Evolutionary conservation across 148 eudicot genomes (phyloP), one percentile per base, ranked within the genome.

Genomic region (Rhododendron simsii): DNA sequence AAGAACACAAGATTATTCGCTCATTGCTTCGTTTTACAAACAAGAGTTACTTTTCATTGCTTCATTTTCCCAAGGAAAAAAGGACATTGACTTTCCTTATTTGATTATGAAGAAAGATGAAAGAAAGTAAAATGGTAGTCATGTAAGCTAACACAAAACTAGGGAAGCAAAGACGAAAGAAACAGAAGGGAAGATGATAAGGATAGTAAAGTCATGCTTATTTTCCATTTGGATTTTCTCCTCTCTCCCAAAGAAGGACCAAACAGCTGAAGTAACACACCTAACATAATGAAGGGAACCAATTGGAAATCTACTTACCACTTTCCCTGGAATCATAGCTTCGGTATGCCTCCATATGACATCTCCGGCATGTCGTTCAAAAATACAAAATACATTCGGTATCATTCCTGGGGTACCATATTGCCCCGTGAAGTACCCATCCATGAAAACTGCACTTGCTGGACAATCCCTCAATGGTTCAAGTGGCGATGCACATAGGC

Each of bases 301-400:
- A 15, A 26, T 35, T 74, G 20, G 18, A 59, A 33, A 10, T 23
- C 55, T 9, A 20, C 2, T 81, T 82, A 91, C 95, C 89, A 73
- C 45, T 90, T 47, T 76, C 10, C 88, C 90, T 1, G 92, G 91
- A 55, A 89, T 87, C 23, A 50, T 50, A 50, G 1, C 1, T 80
- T 94, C 96, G 0, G 95, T 91, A 35, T 93, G 95, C 30, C 93
- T 89, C 96, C 96, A 91, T 88, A 90, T 81, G n/a, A 94, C 41
- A 86, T 91, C 92, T 51, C 92, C 45, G 37, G 93, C 88, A 53
- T 80, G 65, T 13, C 86, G 84, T 78, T 92, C 90, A 50, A 91
- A 91, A 26, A 92, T 63, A 57, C 93, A 94, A 28, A 89, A 83
- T 0, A 82, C 92, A 21, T 90, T 91, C 0, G 92, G 39, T 30